Conservation (phyloP, 2,329 filamentous ascomycete genomes). For the Exserohilum turcica region DNA sequence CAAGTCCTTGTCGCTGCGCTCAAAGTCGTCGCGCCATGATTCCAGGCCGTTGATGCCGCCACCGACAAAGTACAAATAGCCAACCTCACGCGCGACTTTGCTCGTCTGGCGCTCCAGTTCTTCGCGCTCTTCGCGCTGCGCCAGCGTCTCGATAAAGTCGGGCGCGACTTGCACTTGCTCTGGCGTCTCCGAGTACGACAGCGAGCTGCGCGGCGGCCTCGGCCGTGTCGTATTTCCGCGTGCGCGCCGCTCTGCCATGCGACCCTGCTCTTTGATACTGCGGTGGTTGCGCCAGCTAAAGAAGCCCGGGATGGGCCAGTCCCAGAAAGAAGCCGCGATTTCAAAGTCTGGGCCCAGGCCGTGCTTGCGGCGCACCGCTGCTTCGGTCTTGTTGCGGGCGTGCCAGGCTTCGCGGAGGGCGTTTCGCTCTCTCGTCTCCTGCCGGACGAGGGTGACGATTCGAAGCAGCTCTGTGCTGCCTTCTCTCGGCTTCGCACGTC, state of each 20-base stretch:
- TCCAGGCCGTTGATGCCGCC: constrained; percentile 9
- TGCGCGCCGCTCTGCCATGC: constrained; percentile 18
- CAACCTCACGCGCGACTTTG: constrained; percentile 29
- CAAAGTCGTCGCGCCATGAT: constrained; percentile 22
- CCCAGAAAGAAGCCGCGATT: constrained; percentile 26
- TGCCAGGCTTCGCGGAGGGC: constrained; percentile 18
- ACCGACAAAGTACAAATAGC: constrained; percentile 38
- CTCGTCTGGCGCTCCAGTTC: constrained; percentile 14
- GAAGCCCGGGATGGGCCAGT: constrained; percentile 20
- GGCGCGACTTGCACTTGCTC: constrained; percentile 25
- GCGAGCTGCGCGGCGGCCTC: constrained; percentile 25
- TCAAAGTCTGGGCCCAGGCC: constrained; percentile 17
- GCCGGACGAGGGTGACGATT: constrained; percentile 18
- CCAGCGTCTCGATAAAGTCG: constrained; percentile 9
- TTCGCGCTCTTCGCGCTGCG: constrained; percentile 16
- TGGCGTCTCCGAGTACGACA: constrained; percentile 24
- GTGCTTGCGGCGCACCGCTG: constrained; percentile 30
- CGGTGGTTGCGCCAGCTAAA: constrained; percentile 9
- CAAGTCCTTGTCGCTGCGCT: constrained; percentile 24
- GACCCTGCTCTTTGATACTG: constrained; percentile 3
- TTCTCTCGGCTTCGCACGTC: neutral
- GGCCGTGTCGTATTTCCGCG: constrained; percentile 20
- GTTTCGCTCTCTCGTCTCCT: constrained; percentile 1
- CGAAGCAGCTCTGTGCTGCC: constrained; percentile 9
- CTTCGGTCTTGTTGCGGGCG: constrained; percentile 22